Percentiles rank a stretch among this genome's conserved stretches.
Conservation (phyloP, 768 basidiomycete genomes). For the Termitomyces sp. region DNA sequence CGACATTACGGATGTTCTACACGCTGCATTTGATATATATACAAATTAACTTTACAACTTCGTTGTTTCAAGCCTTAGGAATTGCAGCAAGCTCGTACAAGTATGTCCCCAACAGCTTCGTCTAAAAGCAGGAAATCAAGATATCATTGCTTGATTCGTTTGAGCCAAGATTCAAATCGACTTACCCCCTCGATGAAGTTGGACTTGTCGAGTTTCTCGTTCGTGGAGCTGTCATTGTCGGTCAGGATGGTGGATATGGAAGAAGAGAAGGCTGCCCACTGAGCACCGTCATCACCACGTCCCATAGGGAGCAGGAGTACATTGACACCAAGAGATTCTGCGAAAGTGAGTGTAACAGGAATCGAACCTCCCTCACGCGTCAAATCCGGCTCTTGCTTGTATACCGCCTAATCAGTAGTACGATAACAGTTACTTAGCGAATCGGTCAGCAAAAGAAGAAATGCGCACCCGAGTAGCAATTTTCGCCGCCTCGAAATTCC, state of each 20-base stretch:
- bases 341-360: constrained; percentile 91
- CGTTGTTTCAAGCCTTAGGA: not conserved
- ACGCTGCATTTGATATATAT: not conserved
- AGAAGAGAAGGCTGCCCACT: constrained; percentile 44
- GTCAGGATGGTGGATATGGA: not conserved
- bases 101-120: constrained; percentile 77
- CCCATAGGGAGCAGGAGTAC: constrained; percentile 92
- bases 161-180: not conserved
- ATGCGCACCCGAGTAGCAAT: constrained; percentile 71
- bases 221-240: constrained; percentile 61
- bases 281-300: constrained; percentile 91
- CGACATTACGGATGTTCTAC: not conserved
- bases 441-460: not conserved
- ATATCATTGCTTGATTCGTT: not conserved
- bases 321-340: constrained; percentile 82
- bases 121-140: constrained; percentile 28
- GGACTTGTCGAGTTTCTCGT: constrained; percentile 89
- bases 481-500: constrained; percentile 90
- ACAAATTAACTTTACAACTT: not conserved
- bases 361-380: constrained; percentile 95
- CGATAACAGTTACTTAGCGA: not conserved
- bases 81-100: constrained; percentile 63
- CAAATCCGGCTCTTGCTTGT: constrained; percentile 72
- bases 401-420: constrained; percentile 40
- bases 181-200: constrained; percentile 88